Percentiles rank a stretch among this genome's conserved stretches.
phyloP scores from a whole-genome alignment of 2,329 filamentous ascomycete genomes.

The Exophiala mesophila region DNA sequence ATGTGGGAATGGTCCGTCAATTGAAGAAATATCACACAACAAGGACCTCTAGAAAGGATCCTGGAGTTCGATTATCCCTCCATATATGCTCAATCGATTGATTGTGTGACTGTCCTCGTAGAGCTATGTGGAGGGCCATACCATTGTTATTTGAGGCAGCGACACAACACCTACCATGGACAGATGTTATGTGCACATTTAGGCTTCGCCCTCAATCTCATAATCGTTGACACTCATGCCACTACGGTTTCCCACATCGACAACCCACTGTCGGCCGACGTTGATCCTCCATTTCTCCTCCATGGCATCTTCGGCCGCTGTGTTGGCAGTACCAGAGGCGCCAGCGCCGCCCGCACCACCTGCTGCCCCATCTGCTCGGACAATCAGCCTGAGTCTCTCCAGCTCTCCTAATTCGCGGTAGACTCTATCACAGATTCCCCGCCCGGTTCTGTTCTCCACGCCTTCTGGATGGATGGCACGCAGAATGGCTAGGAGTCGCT shows the following conservation, averaged over 20 bases:
- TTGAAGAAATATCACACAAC: too few relatives aligned
- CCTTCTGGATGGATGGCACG: slow-evolving; percentile 44
- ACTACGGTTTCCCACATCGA: slow-evolving; percentile 36
- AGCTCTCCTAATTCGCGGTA: slow-evolving; percentile 44
- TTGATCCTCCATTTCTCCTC: slow-evolving; percentile 46
- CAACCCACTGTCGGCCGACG: slow-evolving; percentile 44
- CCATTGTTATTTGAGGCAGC: too few relatives aligned
- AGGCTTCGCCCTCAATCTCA: slow-evolving; percentile 31
- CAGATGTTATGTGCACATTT: too few relatives aligned
- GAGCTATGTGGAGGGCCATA: too few relatives aligned
- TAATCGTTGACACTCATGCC: slow-evolving; percentile 43
- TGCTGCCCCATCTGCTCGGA: slow-evolving; percentile 34
- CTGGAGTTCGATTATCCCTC: too few relatives aligned
- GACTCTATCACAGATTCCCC: slow-evolving; percentile 39
- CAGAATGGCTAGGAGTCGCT: slow-evolving; percentile 44
- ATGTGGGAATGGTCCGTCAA: too few relatives aligned
- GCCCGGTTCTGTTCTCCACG: slow-evolving; percentile 30
- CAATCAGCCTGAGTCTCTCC: slow-evolving; percentile 42
- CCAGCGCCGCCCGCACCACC: slow-evolving; percentile 26
- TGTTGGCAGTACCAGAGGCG: slow-evolving; percentile 35
- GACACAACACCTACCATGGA: too few relatives aligned
- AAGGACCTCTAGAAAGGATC: too few relatives aligned
- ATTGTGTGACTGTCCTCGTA: too few relatives aligned
- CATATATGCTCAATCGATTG: too few relatives aligned
- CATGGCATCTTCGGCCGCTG: slow-evolving; percentile 29